phyloP scores from a whole-genome alignment of 768 basidiomycete genomes.

The Galerina marginata region DNA sequence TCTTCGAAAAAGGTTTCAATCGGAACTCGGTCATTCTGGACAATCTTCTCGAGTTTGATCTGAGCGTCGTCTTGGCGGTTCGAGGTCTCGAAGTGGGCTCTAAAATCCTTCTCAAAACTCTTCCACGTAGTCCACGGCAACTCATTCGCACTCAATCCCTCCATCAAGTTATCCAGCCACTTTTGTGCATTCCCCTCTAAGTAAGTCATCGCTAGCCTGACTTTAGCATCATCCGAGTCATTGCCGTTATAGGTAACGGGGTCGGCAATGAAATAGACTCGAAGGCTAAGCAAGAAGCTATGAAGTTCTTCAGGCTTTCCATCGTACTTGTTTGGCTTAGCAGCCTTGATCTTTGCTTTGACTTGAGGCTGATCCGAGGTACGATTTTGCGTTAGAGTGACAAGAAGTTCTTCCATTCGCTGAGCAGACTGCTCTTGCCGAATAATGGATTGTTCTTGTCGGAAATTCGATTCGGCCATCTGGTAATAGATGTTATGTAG shows the following conservation, averaged over 20 bases:
- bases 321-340: not conserved
- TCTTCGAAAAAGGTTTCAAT: slow-evolving; percentile 5
- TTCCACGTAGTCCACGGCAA: no score
- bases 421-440: no score
- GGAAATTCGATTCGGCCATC: no score
- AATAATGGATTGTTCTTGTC: no score
- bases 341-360: not conserved
- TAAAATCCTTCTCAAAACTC: not conserved
- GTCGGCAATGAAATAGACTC: not conserved
- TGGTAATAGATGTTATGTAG: no score
- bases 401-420: no score
- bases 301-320: not conserved
- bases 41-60: not conserved
- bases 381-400: no score
- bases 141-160: no score
- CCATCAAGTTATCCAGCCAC: not conserved
- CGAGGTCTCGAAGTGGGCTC: not conserved
- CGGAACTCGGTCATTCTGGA: not conserved
- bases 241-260: not conserved
- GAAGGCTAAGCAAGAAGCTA: not conserved
- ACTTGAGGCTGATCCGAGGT: no score
- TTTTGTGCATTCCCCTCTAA: not conserved
- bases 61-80: slow-evolving; percentile 4
- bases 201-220: not conserved
- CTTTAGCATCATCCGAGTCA: not conserved